phyloP scores from a whole-genome alignment of 306 rosid genomes.

The Vigna radiata region DNA sequence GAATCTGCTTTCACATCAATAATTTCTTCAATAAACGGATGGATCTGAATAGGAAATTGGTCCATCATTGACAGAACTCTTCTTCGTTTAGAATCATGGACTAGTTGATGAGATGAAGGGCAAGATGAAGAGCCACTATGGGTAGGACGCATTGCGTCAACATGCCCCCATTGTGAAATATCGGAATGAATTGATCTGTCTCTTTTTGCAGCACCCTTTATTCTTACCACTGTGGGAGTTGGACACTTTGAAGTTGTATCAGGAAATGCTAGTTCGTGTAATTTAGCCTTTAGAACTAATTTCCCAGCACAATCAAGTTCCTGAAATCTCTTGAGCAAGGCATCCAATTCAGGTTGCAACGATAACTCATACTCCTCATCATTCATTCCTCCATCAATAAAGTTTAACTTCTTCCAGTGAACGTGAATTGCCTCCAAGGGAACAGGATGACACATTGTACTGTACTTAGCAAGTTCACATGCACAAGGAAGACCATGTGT shows the following conservation, averaged over 20 bases:
- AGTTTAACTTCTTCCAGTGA: neutral
- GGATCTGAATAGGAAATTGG: conserved; percentile 12
- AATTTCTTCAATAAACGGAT: conserved; percentile 17
- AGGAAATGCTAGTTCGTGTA: no score
- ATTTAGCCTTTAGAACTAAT: no score
- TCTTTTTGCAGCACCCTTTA: no score
- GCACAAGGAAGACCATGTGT: conserved; percentile 14
- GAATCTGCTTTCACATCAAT: conserved; percentile 7
- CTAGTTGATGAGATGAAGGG: neutral
- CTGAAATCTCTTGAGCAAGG: no score
- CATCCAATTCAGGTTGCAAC: no score
- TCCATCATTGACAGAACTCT: conserved; percentile 2
- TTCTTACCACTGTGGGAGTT: neutral
- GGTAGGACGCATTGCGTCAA: neutral
- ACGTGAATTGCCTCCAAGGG: neutral
- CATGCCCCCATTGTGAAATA: neutral
- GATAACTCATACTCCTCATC: no score
- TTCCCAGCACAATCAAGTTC: no score
- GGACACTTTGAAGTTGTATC: no score
- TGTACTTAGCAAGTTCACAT: neutral
- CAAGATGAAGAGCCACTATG: neutral
- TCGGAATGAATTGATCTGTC: neutral
- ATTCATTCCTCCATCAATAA: no score
- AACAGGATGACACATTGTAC: neutral
- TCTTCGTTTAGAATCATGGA: neutral